These are phyloP conservation scores for Phlyctochytrium arcticum DNA, from an alignment of 192 early-diverging fungal genomes.

Conservation along the genomic window DNA sequence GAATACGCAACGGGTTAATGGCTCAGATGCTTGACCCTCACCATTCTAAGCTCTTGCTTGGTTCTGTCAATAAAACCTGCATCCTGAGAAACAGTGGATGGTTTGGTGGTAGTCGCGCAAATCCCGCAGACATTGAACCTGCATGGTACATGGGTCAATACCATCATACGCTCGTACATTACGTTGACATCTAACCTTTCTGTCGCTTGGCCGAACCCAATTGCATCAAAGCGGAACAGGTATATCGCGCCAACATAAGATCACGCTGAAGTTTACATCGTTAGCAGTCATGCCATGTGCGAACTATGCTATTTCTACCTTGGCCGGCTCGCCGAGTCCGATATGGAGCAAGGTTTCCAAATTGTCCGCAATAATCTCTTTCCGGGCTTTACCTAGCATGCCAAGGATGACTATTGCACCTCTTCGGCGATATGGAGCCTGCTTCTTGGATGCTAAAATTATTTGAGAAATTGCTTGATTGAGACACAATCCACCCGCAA, in stretches of 20 bases:
- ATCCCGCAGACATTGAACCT: conserved; percentile 25
- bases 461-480: too few relatives aligned
- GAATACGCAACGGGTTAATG: not conserved
- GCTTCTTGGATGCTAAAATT: conserved; percentile 36
- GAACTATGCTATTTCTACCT: conserved; percentile 35
- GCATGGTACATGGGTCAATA: not conserved
- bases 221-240: conserved; percentile 90
- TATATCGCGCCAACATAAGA: conserved; percentile 77
- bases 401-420: conserved; percentile 89
- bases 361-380: conserved; percentile 78
- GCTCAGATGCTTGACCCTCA: conserved; percentile 10
- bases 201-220: conserved; percentile 58
- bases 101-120: conserved; percentile 46
- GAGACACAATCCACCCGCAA: too few relatives aligned
- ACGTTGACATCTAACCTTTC: conserved; percentile 46
- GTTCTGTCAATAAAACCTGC: conserved; percentile 40
- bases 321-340: conserved; percentile 81
- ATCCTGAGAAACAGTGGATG: conserved; percentile 58
- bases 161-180: not conserved
- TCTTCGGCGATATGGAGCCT: conserved; percentile 69
- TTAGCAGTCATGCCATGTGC: not conserved
- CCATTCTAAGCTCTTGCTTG: conserved; percentile 22
- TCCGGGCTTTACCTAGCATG: conserved; percentile 87
- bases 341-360: conserved; percentile 77
- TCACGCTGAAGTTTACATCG: conserved; percentile 51